Conservation (phyloP, 1,284 basidiomycete species). For the Ceratobasidium sp. region DNA sequence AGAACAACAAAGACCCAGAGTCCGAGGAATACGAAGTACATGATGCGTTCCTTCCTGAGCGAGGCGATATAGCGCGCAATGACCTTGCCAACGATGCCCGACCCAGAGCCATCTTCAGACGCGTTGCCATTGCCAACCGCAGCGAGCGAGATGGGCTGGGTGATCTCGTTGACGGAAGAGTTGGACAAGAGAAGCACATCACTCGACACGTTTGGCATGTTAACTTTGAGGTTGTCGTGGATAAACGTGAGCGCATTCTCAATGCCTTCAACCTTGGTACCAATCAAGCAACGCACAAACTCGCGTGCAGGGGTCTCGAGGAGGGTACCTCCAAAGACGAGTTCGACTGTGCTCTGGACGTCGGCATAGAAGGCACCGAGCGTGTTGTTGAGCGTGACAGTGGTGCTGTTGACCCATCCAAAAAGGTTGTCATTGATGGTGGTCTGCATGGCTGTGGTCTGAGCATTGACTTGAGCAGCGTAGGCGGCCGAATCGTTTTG, state of each 20-base stretch:
- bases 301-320: constrained; percentile 82
- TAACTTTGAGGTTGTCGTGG: constrained; percentile 81
- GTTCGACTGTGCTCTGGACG: constrained; percentile 69
- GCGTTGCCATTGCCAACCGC: constrained; percentile 66
- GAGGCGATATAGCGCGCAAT: constrained; percentile 74
- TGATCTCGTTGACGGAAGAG: constrained; percentile 72
- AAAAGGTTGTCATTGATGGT: constrained; percentile 87
- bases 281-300: constrained; percentile 88
- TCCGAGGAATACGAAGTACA: constrained; percentile 81
- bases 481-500: constrained; percentile 78
- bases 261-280: constrained; percentile 85
- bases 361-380: constrained; percentile 77
- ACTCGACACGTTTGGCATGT: constrained; percentile 76
- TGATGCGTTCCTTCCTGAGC: constrained; percentile 78
- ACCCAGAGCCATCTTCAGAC: constrained; percentile 54
- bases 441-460: constrained; percentile 70
- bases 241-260: constrained; percentile 91
- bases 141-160: constrained; percentile 76
- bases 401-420: constrained; percentile 94
- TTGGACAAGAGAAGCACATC: constrained; percentile 78
- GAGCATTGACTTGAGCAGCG: constrained; percentile 74
- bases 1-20: constrained; percentile 80
- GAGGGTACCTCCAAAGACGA: constrained; percentile 81
- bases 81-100: constrained; percentile 74
- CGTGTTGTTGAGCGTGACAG: constrained; percentile 82